A percentile compares a stretch with the other conserved stretches of the same genome.
phyloP scores from a whole-genome alignment of 768 basidiomycete genomes.

The Kondoa malvinella region DNA sequence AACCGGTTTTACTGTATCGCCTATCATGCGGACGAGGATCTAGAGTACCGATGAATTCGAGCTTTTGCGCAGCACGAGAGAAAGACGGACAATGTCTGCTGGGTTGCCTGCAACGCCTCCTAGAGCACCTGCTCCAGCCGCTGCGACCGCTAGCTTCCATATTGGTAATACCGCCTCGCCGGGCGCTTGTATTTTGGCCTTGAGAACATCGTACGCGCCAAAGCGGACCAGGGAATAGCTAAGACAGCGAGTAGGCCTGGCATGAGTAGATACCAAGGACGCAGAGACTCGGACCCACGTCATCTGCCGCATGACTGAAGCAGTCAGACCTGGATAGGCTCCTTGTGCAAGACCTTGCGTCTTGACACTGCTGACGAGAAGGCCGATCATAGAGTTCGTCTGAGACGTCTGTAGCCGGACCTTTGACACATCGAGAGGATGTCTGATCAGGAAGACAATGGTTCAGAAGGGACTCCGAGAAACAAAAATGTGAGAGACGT shows the following conservation, averaged over 20 bases:
- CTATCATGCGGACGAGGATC: conserved; percentile 26
- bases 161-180: conserved; percentile 5
- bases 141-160: conserved; percentile 21
- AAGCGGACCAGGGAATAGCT: conserved; percentile 23
- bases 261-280: too few species aligned
- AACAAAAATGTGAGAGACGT: not conserved
- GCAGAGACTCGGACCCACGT: too few species aligned
- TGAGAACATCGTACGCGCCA: conserved; percentile 26
- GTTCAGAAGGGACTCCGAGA: not conserved
- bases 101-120: conserved; percentile 28
- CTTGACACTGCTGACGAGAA: conserved; percentile 18
- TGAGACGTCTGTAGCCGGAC: conserved; percentile 25
- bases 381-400: conserved; percentile 19
- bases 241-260: not conserved
- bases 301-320: conserved; percentile 27
- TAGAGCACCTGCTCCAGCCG: conserved; percentile 21
- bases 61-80: too few species aligned
- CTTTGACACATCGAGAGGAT: not conserved
- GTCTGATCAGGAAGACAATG: not conserved
- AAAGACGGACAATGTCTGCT: conserved; percentile 21
- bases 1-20: conserved; percentile 17
- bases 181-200: conserved; percentile 13
- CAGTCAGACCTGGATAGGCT: conserved; percentile 26
- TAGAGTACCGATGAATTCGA: not conserved
- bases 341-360: conserved; percentile 22